Evolutionary conservation across 2,329 filamentous ascomycete species (phyloP).

Genomic region (Hymenoscyphus occultus): DNA sequence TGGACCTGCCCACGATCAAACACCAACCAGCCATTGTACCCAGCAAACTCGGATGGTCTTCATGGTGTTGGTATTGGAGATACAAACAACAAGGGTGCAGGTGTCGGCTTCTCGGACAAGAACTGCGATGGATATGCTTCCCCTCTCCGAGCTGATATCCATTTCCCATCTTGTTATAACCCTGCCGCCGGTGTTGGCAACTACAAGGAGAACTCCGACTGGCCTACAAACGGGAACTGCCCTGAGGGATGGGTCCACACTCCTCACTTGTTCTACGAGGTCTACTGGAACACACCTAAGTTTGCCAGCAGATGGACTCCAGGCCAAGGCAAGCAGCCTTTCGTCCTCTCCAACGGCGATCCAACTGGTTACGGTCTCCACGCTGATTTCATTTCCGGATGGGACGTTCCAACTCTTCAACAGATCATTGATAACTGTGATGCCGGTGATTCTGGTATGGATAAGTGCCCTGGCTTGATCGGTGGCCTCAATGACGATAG

Average conservation of each 20-base stretch:
- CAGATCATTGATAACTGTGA: constrained; percentile 70
- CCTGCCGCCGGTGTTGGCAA: constrained; percentile 54
- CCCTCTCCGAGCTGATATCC: constrained; percentile 74
- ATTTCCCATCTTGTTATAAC: constrained; percentile 90
- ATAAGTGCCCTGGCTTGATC: constrained; percentile 58
- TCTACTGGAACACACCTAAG: constrained; percentile 72
- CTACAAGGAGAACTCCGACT: constrained; percentile 68
- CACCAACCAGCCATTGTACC: constrained; percentile 51
- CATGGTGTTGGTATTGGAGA: constrained; percentile 52
- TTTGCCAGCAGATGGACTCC: constrained; percentile 62
- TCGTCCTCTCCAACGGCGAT: constrained; percentile 77
- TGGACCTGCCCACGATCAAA: constrained; percentile 58
- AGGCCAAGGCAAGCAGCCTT: constrained; percentile 63
- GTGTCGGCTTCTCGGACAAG: constrained; percentile 66
- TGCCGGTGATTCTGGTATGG: constrained; percentile 56
- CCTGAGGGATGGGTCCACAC: constrained; percentile 67
- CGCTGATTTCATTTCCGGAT: constrained; percentile 77
- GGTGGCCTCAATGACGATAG: constrained; percentile 48
- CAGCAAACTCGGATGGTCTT: constrained; percentile 51
- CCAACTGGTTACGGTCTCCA: constrained; percentile 72
- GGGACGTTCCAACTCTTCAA: constrained; percentile 68
- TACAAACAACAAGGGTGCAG: constrained; percentile 52
- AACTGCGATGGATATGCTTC: constrained; percentile 63
- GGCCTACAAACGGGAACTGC: constrained; percentile 72
- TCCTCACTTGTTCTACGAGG: constrained; percentile 79